phyloP scores from a whole-genome alignment of 2,329 filamentous ascomycete genomes.

The Emydomyces testavorans region DNA sequence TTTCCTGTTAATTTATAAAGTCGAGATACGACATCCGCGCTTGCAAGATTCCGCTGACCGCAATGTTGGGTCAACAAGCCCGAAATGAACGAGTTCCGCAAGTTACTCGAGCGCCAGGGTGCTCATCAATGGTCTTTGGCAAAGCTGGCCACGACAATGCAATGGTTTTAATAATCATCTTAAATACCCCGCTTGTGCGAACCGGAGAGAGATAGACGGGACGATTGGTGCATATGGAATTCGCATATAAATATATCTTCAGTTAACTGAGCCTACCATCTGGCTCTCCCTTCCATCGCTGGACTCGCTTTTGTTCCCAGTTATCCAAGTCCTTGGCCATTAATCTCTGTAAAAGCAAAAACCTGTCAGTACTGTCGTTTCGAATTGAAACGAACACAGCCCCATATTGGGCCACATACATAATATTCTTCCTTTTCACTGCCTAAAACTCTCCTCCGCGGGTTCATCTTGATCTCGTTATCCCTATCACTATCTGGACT shows the following conservation, averaged over 20 bases:
- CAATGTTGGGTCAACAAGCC: too few species aligned
- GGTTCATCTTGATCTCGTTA: constrained; percentile 54
- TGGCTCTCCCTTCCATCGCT: constrained; percentile 77
- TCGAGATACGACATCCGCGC: too few species aligned
- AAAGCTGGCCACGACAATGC: too few species aligned
- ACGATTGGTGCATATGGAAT: background rate
- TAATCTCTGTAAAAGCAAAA: constrained; percentile 45
- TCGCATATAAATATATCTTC: background rate
- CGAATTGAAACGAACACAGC: background rate
- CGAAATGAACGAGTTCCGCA: too few species aligned
- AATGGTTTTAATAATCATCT: too few species aligned
- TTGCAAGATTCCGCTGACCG: too few species aligned
- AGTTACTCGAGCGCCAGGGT: too few species aligned
- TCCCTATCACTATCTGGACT: constrained; percentile 58
- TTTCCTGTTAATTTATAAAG: too few species aligned
- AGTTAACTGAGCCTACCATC: constrained; percentile 51
- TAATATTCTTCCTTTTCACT: constrained; percentile 40
- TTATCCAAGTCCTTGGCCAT: constrained; percentile 84
- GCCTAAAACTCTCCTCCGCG: constrained; percentile 33
- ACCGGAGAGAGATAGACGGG: too few species aligned
- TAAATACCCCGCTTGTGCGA: background rate
- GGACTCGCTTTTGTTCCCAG: constrained; percentile 94
- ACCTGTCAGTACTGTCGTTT: background rate
- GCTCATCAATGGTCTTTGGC: too few species aligned
- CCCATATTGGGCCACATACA: constrained; percentile 23